Evolutionary conservation across 169 alveolate genomes (phyloP).

Genomic region (Plasmodium falciparum): DNA sequence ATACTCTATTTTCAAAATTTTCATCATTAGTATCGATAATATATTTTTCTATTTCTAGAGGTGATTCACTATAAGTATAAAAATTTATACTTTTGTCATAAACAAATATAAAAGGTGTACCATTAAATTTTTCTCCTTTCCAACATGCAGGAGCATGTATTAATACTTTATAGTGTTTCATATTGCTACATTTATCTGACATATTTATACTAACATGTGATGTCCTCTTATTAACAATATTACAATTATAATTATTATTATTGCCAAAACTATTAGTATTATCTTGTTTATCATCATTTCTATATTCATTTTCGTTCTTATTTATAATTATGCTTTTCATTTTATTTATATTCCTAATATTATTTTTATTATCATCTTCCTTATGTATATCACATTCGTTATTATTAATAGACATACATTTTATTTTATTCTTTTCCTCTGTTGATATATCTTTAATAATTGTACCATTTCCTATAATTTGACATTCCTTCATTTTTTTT

Average conservation of each 20-base stretch:
- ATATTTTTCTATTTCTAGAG: conserved; percentile 67
- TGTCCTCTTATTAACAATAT: background rate
- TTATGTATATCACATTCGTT: too few relatives aligned
- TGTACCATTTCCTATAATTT: background rate
- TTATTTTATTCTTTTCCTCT: too few relatives aligned
- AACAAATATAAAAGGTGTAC: conserved; percentile 46
- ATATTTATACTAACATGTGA: too few relatives aligned
- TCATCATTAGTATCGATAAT: conserved; percentile 53
- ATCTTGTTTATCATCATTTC: background rate
- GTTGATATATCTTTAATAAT: too few relatives aligned
- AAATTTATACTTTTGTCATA: conserved; percentile 52
- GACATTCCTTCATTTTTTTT: conserved; percentile 7
- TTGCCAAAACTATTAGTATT: background rate
- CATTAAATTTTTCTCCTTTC: conserved; percentile 57
- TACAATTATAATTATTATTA: background rate
- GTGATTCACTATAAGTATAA: conserved; percentile 68
- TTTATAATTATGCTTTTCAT: background rate
- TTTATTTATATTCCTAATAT: background rate
- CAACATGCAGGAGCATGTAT: conserved; percentile 76
- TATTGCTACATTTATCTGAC: background rate
- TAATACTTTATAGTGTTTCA: conserved; percentile 41
- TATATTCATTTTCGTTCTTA: background rate
- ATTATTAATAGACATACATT: too few relatives aligned
- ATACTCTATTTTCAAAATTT: conserved; percentile 42
- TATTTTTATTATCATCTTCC: background rate